A percentile compares a stretch with the other conserved stretches of the same genome.
These are phyloP conservation scores for Paxillus rubicundulus DNA, from an alignment of 768 basidiomycete genomes.

Conservation along the genomic window DNA sequence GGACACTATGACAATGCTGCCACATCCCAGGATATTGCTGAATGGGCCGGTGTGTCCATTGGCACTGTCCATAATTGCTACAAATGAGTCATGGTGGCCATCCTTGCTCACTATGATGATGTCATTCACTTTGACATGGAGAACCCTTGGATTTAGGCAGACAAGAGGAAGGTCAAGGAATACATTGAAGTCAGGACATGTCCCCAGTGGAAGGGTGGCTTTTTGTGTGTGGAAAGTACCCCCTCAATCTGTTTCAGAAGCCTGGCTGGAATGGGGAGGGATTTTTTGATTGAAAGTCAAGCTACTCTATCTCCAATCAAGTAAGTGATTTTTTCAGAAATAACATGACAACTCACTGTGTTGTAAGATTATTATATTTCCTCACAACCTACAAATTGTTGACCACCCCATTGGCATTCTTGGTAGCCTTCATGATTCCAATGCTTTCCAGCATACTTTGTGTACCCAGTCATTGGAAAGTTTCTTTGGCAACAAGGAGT, in stretches of 20 bases:
- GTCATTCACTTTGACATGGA: conserved; percentile 5
- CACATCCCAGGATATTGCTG: conserved; percentile 17
- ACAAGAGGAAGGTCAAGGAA: neutral
- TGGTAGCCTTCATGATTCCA: conserved; percentile 11
- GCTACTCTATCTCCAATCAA: conserved; percentile 18
- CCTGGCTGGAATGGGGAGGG: conserved; percentile 7
- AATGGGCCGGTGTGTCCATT: conserved; percentile 16
- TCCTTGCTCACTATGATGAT: conserved; percentile 15
- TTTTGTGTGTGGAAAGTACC: conserved; percentile 12
- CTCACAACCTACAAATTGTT: conserved; percentile 9
- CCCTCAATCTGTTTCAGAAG: conserved; percentile 13
- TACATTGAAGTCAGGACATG: neutral
- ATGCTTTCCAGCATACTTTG: neutral
- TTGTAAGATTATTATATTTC: neutral
- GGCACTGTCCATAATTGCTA: conserved; percentile 21
- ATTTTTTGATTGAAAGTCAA: conserved; percentile 19
- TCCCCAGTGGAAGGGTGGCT: conserved; percentile 3
- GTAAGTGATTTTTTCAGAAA: conserved; percentile 3
- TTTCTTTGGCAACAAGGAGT: conserved; percentile 8
- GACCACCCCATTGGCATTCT: conserved; percentile 10
- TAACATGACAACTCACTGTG: neutral
- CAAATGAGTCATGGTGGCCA: conserved; percentile 9
- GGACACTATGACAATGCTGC: conserved; percentile 10
- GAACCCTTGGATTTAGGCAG: neutral
- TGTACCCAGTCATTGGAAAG: neutral